These are phyloP conservation scores for Clonostachys chloroleuca DNA, from an alignment of 2,329 filamentous ascomycete species.

Conservation along the genomic window DNA sequence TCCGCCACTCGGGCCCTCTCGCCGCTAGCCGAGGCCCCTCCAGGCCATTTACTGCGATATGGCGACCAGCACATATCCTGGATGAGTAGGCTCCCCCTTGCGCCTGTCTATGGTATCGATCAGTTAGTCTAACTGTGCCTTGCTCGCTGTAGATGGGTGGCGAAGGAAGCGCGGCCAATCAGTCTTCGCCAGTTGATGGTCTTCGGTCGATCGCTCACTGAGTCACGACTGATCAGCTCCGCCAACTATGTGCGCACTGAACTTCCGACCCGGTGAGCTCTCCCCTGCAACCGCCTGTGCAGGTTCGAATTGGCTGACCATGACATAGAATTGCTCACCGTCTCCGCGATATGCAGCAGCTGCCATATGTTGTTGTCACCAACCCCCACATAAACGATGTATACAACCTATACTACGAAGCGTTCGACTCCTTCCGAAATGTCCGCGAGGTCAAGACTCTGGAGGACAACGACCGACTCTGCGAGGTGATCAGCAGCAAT, in stretches of 20 bases:
- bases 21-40: background rate
- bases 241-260: conserved; percentile 97
- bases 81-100: conserved; percentile 49
- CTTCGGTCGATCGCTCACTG: conserved; percentile 89
- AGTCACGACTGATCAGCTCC: conserved; percentile 83
- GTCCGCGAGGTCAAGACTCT: conserved; percentile 78
- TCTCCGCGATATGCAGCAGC: conserved; percentile 92
- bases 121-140: background rate
- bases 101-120: background rate
- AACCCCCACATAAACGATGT: conserved; percentile 92
- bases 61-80: conserved; percentile 59
- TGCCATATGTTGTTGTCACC: conserved; percentile 94
- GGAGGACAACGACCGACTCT: conserved; percentile 87
- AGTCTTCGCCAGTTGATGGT: conserved; percentile 95
- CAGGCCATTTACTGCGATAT: conserved; percentile 28
- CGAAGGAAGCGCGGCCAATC: conserved; percentile 89
- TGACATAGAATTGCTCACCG: conserved; percentile 75
- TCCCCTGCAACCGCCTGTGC: background rate
- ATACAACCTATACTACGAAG: conserved; percentile 93
- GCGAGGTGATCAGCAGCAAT: conserved; percentile 72
- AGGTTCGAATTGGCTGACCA: background rate
- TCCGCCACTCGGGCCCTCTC: too few species aligned
- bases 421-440: conserved; percentile 88
- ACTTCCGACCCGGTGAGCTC: conserved; percentile 70
- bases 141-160: conserved; percentile 69